Percentiles rank a stretch among this genome's conserved stretches.
phyloP scores from a whole-genome alignment of 176 grass and related monocot species.

The Aegilops bicornis region DNA sequence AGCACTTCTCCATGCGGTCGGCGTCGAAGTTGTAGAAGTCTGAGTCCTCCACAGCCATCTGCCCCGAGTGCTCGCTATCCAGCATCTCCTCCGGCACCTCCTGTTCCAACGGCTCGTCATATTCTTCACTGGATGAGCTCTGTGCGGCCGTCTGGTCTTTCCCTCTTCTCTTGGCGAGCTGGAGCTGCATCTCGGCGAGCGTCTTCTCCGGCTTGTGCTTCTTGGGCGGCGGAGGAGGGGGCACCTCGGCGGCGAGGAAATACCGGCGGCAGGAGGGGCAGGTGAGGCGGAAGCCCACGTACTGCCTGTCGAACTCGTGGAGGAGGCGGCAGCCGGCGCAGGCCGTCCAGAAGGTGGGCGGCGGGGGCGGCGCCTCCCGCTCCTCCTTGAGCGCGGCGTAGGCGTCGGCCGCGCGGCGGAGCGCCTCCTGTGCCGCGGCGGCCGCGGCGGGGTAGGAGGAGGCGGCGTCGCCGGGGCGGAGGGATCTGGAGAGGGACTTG shows the following conservation, averaged over 20 bases:
- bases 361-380: constrained; percentile 2
- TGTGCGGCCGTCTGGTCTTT: constrained; percentile 25
- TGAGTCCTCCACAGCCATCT: constrained; percentile 86
- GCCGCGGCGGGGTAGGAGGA: background rate
- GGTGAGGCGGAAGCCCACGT: constrained; percentile 75
- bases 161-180: constrained; percentile 50
- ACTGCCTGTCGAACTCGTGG: constrained; percentile 82
- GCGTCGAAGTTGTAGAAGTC: constrained; percentile 93
- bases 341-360: constrained; percentile 83
- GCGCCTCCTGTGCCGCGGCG: constrained; percentile 51
- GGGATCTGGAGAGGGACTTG: constrained; percentile 67
- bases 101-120: background rate
- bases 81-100: constrained; percentile 25
- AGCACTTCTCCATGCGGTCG: constrained; percentile 61
- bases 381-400: constrained; percentile 57
- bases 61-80: constrained; percentile 27
- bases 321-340: constrained; percentile 79
- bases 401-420: constrained; percentile 51
- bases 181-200: constrained; percentile 73
- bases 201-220: constrained; percentile 45
- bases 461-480: constrained; percentile 32
- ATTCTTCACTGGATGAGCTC: background rate
- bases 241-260: constrained; percentile 79
- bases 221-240: constrained; percentile 40
- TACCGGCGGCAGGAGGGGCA: constrained; percentile 83